Evolutionary conservation across 352 stramenopile species (phyloP).

Genomic region (Phytophthora fragariaefolia): DNA sequence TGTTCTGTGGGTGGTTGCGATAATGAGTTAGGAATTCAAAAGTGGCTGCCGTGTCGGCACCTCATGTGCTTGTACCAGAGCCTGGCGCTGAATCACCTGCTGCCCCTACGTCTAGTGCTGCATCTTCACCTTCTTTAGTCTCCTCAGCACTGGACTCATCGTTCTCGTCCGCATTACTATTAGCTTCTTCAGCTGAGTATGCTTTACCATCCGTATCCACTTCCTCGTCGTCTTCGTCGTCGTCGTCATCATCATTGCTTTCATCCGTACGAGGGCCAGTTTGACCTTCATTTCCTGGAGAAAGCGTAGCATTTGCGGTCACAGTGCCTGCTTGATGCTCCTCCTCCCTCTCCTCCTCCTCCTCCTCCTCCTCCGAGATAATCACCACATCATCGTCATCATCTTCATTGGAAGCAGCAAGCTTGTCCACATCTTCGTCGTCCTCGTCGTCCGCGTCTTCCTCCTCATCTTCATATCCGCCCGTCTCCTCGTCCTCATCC

Average conservation of each 20-base stretch:
- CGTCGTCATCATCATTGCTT: conserved; percentile 24
- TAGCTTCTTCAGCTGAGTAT: conserved; percentile 32
- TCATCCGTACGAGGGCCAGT: not conserved
- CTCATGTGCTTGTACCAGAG: conserved; percentile 22
- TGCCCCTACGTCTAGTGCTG: conserved; percentile 40
- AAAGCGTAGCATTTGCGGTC: conserved; percentile 5
- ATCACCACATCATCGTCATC: conserved; percentile 56
- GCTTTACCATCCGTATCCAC: conserved; percentile 28
- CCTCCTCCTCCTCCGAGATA: conserved; percentile 58
- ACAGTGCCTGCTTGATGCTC: conserved; percentile 19
- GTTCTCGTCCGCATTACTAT: conserved; percentile 27
- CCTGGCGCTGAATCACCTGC: not conserved
- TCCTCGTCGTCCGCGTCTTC: conserved; percentile 43
- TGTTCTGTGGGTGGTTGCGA: conserved; percentile 25
- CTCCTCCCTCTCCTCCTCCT: conserved; percentile 36
- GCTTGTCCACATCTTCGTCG: conserved; percentile 35
- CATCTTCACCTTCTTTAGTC: conserved; percentile 32
- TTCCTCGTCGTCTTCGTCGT: conserved; percentile 25
- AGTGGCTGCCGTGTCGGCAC: conserved; percentile 5
- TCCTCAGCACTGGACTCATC: conserved; percentile 22
- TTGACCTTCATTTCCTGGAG: conserved; percentile 15
- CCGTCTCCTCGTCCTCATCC: conserved; percentile 37
- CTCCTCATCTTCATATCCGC: conserved; percentile 36
- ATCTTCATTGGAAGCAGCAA: conserved; percentile 17
- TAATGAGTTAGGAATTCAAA: conserved; percentile 30